Evolutionary conservation across 176 grass and related monocot species (phyloP).

Genomic region (Dendrocalamus sinicus): DNA sequence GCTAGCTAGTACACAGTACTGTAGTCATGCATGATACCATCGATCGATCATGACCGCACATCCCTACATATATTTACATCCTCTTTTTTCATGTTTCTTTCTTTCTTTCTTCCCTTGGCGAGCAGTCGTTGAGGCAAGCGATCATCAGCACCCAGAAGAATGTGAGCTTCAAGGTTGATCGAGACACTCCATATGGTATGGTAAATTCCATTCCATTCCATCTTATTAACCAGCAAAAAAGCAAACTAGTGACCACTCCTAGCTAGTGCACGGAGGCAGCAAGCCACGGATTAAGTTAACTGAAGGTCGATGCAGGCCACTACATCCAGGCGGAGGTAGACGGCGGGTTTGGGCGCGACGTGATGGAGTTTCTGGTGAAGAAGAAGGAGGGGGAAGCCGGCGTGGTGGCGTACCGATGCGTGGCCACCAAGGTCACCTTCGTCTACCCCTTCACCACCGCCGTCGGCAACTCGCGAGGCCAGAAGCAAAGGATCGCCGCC

Average conservation of each 20-base stretch:
- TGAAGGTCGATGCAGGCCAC: slow-evolving; percentile 47
- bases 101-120: too few relatives aligned
- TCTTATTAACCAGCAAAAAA: not conserved
- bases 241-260: not conserved
- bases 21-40: too few relatives aligned
- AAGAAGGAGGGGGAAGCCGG: slow-evolving; percentile 48
- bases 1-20: too few relatives aligned
- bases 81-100: too few relatives aligned
- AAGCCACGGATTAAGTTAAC: not conserved
- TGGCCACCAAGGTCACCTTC: slow-evolving; percentile 84
- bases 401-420: slow-evolving; percentile 70
- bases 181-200: slow-evolving; percentile 62
- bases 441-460: slow-evolving; percentile 95
- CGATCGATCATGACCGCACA: too few relatives aligned
- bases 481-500: slow-evolving; percentile 66
- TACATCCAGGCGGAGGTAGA: slow-evolving; percentile 85
- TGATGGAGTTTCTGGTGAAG: slow-evolving; percentile 86
- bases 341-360: slow-evolving; percentile 70
- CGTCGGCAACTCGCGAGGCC: slow-evolving; percentile 75
- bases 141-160: slow-evolving; percentile 75
- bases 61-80: too few relatives aligned
- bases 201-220: slow-evolving; percentile 22
- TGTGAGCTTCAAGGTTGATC: slow-evolving; percentile 62
- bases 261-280: too few relatives aligned
- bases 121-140: slow-evolving; percentile 66